Evolutionary conservation across 164 flowering plant species (phyloP).

Genomic region (Piper longum): DNA sequence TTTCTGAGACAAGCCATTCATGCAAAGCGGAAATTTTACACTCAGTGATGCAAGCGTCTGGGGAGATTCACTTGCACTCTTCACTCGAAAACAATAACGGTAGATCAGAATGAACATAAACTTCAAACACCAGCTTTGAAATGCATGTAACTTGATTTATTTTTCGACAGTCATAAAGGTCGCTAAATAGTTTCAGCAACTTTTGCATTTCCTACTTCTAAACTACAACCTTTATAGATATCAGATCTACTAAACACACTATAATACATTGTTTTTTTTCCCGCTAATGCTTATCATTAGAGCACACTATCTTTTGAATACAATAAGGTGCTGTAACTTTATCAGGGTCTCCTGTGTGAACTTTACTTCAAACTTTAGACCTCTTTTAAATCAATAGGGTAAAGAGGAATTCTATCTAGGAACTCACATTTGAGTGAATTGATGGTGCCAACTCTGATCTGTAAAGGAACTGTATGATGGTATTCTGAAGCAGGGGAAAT

Average conservation of each 20-base stretch:
- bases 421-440: neutral
- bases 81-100: too few species aligned
- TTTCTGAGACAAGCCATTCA: too few species aligned
- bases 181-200: slow-evolving; percentile 18
- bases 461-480: slow-evolving; percentile 1
- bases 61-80: too few species aligned
- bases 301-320: slow-evolving; percentile 9
- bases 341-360: slow-evolving; percentile 8
- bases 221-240: slow-evolving; percentile 10
- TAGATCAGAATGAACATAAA: too few species aligned
- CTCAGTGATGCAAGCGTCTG: too few species aligned
- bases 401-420: neutral
- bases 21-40: too few species aligned
- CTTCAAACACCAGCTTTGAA: neutral
- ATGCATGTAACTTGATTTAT: too few species aligned
- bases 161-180: slow-evolving; percentile 11
- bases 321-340: slow-evolving; percentile 3
- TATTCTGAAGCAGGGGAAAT: slow-evolving; percentile 9
- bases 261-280: slow-evolving; percentile 7
- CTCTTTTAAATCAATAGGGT: slow-evolving; percentile 1
- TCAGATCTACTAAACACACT: slow-evolving; percentile 13
- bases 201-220: slow-evolving; percentile 2
- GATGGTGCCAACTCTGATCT: neutral
- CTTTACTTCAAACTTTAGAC: neutral
- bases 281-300: slow-evolving; percentile 8